phyloP scores from a whole-genome alignment of 768 basidiomycete species.

The Cystofilobasidium ferigula region DNA sequence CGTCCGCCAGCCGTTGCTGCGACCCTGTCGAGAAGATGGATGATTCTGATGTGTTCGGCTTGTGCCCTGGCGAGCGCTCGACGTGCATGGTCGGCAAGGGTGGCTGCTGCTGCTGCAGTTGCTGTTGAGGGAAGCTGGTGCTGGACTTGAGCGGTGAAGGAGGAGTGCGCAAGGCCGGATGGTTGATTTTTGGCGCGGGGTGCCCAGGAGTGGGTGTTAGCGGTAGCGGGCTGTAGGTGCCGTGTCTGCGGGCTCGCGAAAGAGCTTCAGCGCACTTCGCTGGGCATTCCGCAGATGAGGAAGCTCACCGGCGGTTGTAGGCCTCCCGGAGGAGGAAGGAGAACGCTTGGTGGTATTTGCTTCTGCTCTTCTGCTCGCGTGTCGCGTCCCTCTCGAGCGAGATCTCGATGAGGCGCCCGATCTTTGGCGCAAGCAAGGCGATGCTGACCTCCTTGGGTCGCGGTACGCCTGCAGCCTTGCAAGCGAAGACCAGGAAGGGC shows the following conservation, averaged over 20 bases:
- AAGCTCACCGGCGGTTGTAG: not conserved
- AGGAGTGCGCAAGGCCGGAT: not conserved
- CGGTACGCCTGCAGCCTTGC: conserved; percentile 15
- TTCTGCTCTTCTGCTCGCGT: conserved; percentile 7
- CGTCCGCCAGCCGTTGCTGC: not conserved
- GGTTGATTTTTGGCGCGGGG: not conserved
- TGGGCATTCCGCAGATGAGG: not conserved
- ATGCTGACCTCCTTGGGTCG: conserved; percentile 12
- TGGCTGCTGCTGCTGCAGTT: no score
- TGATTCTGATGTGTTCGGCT: not conserved
- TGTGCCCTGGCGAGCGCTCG: not conserved
- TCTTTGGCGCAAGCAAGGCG: not conserved
- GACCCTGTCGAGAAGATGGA: not conserved
- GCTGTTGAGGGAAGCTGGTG: no score
- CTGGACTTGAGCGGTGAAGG: not conserved
- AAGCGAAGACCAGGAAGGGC: conserved; percentile 13
- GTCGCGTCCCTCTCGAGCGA: conserved; percentile 9
- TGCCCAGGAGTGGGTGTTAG: not conserved
- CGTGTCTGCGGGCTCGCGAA: not conserved
- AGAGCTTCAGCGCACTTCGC: not conserved
- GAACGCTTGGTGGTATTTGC: conserved; percentile 18
- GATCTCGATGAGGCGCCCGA: conserved; percentile 11
- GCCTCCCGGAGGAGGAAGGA: conserved; percentile 7
- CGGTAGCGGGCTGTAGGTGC: not conserved
- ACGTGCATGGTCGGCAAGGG: not conserved